Evolutionary conservation across 2,329 filamentous ascomycete genomes (phyloP).

Genomic region (Xylariomycetidae sp.): DNA sequence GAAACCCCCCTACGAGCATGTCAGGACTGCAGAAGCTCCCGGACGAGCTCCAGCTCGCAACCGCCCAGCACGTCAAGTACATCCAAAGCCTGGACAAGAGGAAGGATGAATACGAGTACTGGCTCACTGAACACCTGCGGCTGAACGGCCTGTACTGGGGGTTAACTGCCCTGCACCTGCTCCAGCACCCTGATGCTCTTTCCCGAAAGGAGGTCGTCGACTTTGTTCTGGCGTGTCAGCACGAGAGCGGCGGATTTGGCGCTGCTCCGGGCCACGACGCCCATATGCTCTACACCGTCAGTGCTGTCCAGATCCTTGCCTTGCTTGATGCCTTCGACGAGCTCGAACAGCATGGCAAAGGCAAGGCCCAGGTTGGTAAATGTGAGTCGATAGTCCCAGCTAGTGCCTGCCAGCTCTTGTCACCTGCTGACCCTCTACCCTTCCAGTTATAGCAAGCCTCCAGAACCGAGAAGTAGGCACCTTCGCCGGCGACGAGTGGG

Average conservation of each 20-base stretch:
- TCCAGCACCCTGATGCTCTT: constrained; percentile 74
- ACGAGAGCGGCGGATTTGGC: constrained; percentile 83
- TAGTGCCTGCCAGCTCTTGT: constrained; percentile 10
- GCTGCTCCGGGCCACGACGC: constrained; percentile 91
- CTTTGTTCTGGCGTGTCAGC: constrained; percentile 93
- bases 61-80: constrained; percentile 73
- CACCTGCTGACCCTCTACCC: constrained; percentile 12
- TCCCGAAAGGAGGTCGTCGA: constrained; percentile 76
- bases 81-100: constrained; percentile 87
- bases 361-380: constrained; percentile 66
- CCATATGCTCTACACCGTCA: constrained; percentile 94
- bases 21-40: constrained; percentile 29
- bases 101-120: constrained; percentile 94
- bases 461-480: constrained; percentile 79
- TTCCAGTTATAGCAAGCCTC: constrained; percentile 66
- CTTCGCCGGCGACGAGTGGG: constrained; percentile 93
- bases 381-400: constrained; percentile 65
- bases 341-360: constrained; percentile 64
- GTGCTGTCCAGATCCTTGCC: constrained; percentile 87
- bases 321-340: constrained; percentile 80
- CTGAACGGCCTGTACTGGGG: constrained; percentile 98
- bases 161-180: constrained; percentile 77
- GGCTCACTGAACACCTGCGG: constrained; percentile 93
- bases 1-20: constrained; percentile 25
- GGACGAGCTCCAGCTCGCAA: constrained; percentile 40